phyloP scores from a whole-genome alignment of 1,284 basidiomycete species.

The Veloboletus limbatus region DNA sequence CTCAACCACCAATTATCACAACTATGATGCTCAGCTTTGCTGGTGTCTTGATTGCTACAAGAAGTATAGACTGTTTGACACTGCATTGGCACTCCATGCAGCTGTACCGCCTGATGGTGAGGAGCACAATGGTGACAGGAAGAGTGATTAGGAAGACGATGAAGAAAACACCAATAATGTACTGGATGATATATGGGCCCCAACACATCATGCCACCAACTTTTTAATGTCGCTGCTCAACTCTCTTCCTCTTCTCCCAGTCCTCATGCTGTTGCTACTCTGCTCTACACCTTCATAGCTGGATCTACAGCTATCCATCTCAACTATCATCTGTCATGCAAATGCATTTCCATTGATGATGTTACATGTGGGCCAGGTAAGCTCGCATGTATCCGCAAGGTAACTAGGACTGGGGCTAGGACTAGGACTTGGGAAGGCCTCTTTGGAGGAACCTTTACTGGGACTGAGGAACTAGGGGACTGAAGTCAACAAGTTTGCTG shows the following conservation, averaged over 20 bases:
- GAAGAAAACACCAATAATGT: neutral
- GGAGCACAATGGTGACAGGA: neutral
- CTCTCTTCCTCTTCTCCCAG: constrained; percentile 5
- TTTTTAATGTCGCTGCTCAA: constrained; percentile 7
- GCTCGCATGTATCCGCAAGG: too few relatives aligned
- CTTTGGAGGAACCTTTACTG: too few relatives aligned
- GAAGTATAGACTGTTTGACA: too few relatives aligned
- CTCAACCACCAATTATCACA: constrained; percentile 25
- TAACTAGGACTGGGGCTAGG: too few relatives aligned
- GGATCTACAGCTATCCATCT: constrained; percentile 26
- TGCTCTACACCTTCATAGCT: constrained; percentile 16
- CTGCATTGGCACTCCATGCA: too few relatives aligned
- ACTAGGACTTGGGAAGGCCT: too few relatives aligned
- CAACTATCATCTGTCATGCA: constrained; percentile 16
- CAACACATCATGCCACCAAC: neutral
- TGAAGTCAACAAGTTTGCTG: too few relatives aligned
- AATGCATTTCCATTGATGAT: constrained; percentile 20
- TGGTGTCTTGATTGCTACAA: constrained; percentile 26
- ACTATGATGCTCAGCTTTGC: constrained; percentile 32
- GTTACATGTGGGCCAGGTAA: constrained; percentile 12
- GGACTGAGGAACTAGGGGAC: too few relatives aligned
- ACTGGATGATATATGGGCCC: constrained; percentile 3
- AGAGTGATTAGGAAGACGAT: neutral
- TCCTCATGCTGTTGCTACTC: constrained; percentile 1
- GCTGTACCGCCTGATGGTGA: too few relatives aligned